Evolutionary conservation across 129 eudicot species (phyloP).

Genomic region (Heracleum sosnowskyi): DNA sequence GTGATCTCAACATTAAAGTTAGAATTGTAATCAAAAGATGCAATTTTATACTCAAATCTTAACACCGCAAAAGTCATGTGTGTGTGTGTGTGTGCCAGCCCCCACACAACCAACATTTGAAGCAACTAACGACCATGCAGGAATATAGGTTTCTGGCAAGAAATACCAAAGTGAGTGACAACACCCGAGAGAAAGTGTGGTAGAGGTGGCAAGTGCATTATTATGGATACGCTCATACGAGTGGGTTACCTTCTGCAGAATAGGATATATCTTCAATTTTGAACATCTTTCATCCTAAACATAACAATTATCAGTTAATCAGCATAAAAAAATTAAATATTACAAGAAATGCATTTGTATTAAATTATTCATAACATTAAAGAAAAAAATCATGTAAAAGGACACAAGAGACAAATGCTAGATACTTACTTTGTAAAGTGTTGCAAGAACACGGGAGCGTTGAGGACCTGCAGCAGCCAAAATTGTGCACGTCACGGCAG

Average conservation of each 20-base stretch:
- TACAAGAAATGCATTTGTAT: background rate
- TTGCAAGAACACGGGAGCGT: slow-evolving; percentile 98
- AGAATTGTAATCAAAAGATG: background rate
- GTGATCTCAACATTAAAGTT: slow-evolving; percentile 10
- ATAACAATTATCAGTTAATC: background rate
- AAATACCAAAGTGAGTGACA: background rate
- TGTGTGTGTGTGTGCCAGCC: background rate
- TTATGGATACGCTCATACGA: background rate
- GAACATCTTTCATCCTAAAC: slow-evolving; percentile 94
- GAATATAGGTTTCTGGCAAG: background rate
- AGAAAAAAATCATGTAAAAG: background rate
- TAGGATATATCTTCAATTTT: slow-evolving; percentile 85
- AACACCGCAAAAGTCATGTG: background rate
- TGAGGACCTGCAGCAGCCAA: slow-evolving; percentile 99
- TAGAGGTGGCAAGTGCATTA: background rate
- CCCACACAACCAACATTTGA: background rate
- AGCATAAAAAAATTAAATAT: background rate
- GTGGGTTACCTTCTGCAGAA: slow-evolving; percentile 76
- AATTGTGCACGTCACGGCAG: slow-evolving; percentile 97
- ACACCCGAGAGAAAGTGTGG: background rate
- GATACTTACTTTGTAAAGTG: slow-evolving; percentile 76
- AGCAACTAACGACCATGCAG: background rate
- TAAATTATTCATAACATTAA: background rate
- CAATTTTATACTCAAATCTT: background rate
- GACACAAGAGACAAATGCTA: background rate